Evolutionary conservation across 208 protist species (phyloP), one percentile per base, ranked within the genome.

Genomic region (Leishmania martiniquensis): DNA sequence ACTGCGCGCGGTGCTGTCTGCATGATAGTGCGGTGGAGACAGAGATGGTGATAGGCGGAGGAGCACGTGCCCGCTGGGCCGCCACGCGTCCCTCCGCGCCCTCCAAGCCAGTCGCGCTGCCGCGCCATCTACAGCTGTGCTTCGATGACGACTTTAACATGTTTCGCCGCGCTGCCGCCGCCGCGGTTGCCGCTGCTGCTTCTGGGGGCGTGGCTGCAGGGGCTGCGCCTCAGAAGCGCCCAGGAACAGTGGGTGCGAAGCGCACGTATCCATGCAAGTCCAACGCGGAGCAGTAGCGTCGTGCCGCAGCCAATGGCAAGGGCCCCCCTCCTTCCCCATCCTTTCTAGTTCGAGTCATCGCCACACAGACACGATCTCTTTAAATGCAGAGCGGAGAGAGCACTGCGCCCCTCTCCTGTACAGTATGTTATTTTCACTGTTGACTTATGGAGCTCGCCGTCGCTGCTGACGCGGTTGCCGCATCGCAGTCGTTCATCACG

Each of bases 21-120:
- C 67, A 67, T 4, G 9, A 34, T 47, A 60, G 66, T 37, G 34
- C 17, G 44, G 49, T 70, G 32, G 65, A 79, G 32, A 54, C 66
- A 1, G 67, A 65, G 5, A 49, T 66, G 54, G 20, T 74, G 66
- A 29, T 52, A 79, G 25, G 17, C 15, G 42, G 52, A 47, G 0
- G 17, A 47, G 9, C 12, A 10, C 32, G 6, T 12, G 20, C 0
- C 13, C n/a, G 10, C 67, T 7, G 67, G 2, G 25, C 12, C 39
- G 0, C 10, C 75, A 29, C 45, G 42, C 17, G 29, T 15, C 39
- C 39, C 44, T 66, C 60, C 13, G 34, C 44, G 60, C 34, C 60
- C n/a, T 20, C 60, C 17, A 13, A 39, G 15, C 17, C 60, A 67
- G 13, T 44, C 60, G 13, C 60, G 17, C 37, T 44, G 60, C 60